Conservation (phyloP, 1,284 basidiomycete genomes). For the Sporisorium graminicola region DNA sequence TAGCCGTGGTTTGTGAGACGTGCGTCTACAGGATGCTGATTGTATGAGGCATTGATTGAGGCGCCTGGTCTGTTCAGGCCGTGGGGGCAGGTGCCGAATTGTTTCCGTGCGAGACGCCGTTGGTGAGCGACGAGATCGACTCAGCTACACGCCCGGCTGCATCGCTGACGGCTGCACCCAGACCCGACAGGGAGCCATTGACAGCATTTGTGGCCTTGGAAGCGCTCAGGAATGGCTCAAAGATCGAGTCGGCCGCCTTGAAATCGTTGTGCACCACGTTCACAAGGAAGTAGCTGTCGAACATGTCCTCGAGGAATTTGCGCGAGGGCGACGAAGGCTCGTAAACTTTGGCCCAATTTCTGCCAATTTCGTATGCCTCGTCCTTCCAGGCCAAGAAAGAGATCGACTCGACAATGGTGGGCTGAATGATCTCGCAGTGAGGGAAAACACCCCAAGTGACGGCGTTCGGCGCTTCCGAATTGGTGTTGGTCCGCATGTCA, state of each 20-base stretch:
- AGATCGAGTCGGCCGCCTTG: constrained; percentile 64
- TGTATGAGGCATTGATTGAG: not conserved
- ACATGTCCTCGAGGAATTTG: constrained; percentile 59
- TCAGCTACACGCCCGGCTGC: constrained; percentile 20
- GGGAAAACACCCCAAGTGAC: constrained; percentile 99
- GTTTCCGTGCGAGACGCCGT: constrained; percentile 33
- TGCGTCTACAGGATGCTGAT: not conserved
- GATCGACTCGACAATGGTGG: constrained; percentile 88
- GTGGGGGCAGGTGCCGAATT: constrained; percentile 19
- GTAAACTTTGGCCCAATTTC: constrained; percentile 67
- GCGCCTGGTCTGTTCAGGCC: constrained; percentile 4
- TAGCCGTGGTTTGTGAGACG: constrained; percentile 6
- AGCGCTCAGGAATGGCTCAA: constrained; percentile 60
- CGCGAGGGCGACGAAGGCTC: constrained; percentile 51
- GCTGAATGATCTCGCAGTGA: constrained; percentile 89
- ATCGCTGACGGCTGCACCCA: constrained; percentile 27
- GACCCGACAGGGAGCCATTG: constrained; percentile 24
- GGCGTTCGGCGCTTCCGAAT: constrained; percentile 92
- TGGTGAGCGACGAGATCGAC: constrained; percentile 36
- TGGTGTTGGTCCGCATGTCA: constrained; percentile 91
- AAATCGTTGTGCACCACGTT: constrained; percentile 69
- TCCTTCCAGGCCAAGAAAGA: constrained; percentile 70
- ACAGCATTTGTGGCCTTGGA: constrained; percentile 5
- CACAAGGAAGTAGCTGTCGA: constrained; percentile 66
- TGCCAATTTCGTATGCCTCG: constrained; percentile 68